Evolutionary conservation across 169 alveolate genomes (phyloP).

Genomic region (Plasmodium gallinaceum): DNA sequence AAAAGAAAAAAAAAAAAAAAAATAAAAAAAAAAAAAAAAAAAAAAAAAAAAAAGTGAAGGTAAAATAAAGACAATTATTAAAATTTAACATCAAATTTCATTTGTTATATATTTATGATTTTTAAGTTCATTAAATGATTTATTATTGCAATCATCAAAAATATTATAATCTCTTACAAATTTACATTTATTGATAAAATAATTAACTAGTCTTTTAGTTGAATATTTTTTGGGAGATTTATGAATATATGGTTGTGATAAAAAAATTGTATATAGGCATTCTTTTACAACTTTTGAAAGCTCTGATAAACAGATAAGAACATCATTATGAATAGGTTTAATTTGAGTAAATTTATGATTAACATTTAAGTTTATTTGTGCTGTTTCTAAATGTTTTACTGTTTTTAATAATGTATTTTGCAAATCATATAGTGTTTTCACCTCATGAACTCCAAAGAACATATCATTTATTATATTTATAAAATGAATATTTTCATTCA

Average conservation of each 20-base stretch:
- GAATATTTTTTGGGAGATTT: slow-evolving; percentile 50
- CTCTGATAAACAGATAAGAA: slow-evolving; percentile 20
- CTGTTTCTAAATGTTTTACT: slow-evolving; percentile 43
- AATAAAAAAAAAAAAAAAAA: no score
- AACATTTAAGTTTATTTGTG: slow-evolving; percentile 49
- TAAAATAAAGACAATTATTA: background rate
- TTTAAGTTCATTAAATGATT: slow-evolving; percentile 24
- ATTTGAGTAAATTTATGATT: slow-evolving; percentile 60
- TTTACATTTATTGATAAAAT: slow-evolving; percentile 52
- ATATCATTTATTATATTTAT: slow-evolving; percentile 31
- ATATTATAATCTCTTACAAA: slow-evolving; percentile 47
- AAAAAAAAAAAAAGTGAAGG: no score
- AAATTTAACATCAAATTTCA: background rate
- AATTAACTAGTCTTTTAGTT: slow-evolving; percentile 45
- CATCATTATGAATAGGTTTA: slow-evolving; percentile 51
- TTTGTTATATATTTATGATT: slow-evolving; percentile 29
- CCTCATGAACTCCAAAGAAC: slow-evolving; percentile 69
- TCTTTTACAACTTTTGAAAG: slow-evolving; percentile 37
- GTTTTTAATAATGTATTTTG: slow-evolving; percentile 55
- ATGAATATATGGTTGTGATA: slow-evolving; percentile 67
- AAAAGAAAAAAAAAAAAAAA: no score
- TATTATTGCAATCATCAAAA: slow-evolving; percentile 22
- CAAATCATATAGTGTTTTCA: slow-evolving; percentile 43
- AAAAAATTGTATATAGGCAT: slow-evolving; percentile 36
- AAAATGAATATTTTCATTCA: slow-evolving; percentile 39